phyloP scores from a whole-genome alignment of 495 filamentous ascomycete species.

The Penicillium silybi region DNA sequence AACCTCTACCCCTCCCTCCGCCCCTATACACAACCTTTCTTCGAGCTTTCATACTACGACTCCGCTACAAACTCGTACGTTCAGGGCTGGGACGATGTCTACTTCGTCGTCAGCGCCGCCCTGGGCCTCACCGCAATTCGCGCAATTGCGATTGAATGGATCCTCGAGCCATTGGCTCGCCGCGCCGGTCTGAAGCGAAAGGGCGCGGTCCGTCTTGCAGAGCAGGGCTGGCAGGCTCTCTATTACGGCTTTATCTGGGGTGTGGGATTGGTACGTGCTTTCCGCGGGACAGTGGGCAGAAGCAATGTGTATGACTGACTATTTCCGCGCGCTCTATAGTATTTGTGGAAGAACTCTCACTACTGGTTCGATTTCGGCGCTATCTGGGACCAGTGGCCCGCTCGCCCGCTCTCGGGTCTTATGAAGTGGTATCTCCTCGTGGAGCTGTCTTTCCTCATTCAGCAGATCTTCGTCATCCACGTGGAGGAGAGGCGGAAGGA shows the following conservation, averaged over 20 bases:
- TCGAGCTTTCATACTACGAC: conserved; percentile 79
- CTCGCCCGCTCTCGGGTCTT: conserved; percentile 62
- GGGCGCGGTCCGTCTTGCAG: conserved; percentile 73
- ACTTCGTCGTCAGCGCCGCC: conserved; percentile 74
- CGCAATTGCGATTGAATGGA: conserved; percentile 79
- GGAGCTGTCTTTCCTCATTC: conserved; percentile 89
- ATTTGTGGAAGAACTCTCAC: conserved; percentile 70
- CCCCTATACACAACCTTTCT: conserved; percentile 77
- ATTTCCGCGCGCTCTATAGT: conserved; percentile 45
- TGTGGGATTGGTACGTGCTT: conserved; percentile 71
- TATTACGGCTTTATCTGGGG: conserved; percentile 79
- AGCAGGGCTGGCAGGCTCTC: conserved; percentile 85
- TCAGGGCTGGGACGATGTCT: conserved; percentile 73
- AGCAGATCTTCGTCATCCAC: conserved; percentile 91
- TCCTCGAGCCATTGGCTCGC: conserved; percentile 72
- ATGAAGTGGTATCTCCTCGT: conserved; percentile 91
- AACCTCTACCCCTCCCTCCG: conserved; percentile 73
- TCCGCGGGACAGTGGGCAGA: background rate
- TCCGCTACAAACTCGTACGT: conserved; percentile 60
- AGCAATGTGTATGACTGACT: conserved; percentile 1
- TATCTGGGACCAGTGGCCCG: conserved; percentile 82
- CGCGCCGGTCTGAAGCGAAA: conserved; percentile 67
- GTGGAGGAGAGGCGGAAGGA: conserved; percentile 93
- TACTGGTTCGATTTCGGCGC: conserved; percentile 74
- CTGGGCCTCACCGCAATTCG: conserved; percentile 82